Base-by-base conservation (phyloP, 73 alveolate species). In the Durusdinium trenchii region DNA sequence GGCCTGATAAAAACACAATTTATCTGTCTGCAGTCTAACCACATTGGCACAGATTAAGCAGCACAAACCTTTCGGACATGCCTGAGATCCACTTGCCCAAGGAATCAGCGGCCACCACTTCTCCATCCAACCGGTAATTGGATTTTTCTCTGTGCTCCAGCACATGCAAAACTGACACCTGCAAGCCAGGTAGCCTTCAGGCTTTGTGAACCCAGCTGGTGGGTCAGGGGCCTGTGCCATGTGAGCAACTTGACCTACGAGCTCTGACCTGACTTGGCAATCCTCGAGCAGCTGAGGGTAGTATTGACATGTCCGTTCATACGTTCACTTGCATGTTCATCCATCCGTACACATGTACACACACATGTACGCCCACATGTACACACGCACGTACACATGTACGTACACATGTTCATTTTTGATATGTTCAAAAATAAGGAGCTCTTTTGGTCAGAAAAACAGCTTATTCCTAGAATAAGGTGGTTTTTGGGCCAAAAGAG, bases 131-230 rank as follows among this genome's bases (percentile, higher is more conserved):
- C n/a, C n/a, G n/a, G n/a, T n/a, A 5, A 32, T 26, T 16, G 61
- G 38, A 26, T 40, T 40, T 9, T 9, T 12, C 20, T 64, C 79
- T 20, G 92, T 82, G 28, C 51, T 4, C 92, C 92, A 82, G 7
- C 14, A 42, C 71, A 51, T 36, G 54, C 92, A 82, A 47, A 82
- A 82, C 48, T 82, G 92, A 47, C 92, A 82, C 6, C 92, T 46
- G 6, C 45, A 4, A 6, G 92, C 92, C 46, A 82, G 28, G 38
- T 82, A 82, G 6, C 50, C 7, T 16, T 18, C 43, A 47, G 92
- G 92, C n/a, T n/a, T n/a, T n/a, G n/a, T n/a, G 48, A 47, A 82
- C 16, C 48, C 92, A 26, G 3, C 69, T 1, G 92, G 92, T 23
- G 92, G 48, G 32, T 67, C 50, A 2, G 92, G 92, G 48, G 92